A percentile compares a stretch with the other conserved stretches of the same genome.
These are phyloP conservation scores for Aspergillus bertholletiae DNA, from an alignment of 495 filamentous ascomycete genomes.

Conservation along the genomic window DNA sequence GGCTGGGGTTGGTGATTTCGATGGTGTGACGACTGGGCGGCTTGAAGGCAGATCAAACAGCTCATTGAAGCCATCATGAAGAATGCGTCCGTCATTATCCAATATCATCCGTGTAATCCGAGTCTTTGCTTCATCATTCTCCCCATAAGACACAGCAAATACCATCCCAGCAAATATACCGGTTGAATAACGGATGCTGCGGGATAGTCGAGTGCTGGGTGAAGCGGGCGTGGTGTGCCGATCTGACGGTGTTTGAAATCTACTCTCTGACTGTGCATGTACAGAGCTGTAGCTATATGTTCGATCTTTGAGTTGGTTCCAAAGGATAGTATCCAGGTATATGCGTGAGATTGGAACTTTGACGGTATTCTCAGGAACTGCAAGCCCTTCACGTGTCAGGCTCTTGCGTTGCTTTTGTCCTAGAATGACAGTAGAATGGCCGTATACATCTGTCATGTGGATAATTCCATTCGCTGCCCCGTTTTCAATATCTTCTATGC, in stretches of 20 bases:
- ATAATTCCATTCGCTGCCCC: constrained; percentile 22
- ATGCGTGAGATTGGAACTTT: constrained; percentile 44
- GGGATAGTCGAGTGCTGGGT: constrained; percentile 39
- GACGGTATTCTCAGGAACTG: constrained; percentile 28
- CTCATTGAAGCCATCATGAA: constrained; percentile 77
- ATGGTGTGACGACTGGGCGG: constrained; percentile 24
- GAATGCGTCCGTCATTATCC: constrained; percentile 65
- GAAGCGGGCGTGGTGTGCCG: constrained; percentile 39
- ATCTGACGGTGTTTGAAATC: constrained; percentile 38
- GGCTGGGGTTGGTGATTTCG: constrained; percentile 15
- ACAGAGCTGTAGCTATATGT: constrained; percentile 28
- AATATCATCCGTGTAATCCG: constrained; percentile 47
- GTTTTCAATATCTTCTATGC: constrained; percentile 27
- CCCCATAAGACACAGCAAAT: constrained; percentile 72
- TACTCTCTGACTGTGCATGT: constrained; percentile 16
- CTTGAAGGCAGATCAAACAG: constrained; percentile 62
- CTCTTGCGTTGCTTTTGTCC: constrained; percentile 46
- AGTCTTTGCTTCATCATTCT: constrained; percentile 50
- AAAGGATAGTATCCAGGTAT: constrained; percentile 48
- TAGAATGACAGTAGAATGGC: constrained; percentile 39
- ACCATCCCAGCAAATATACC: constrained; percentile 72
- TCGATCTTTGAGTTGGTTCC: constrained; percentile 48
- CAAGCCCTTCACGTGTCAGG: constrained; percentile 30
- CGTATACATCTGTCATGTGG: constrained; percentile 45
- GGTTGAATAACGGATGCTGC: constrained; percentile 26